Evolutionary conservation across 2,329 filamentous ascomycete genomes (phyloP).

Genomic region (Chaetomiaceae sp.): DNA sequence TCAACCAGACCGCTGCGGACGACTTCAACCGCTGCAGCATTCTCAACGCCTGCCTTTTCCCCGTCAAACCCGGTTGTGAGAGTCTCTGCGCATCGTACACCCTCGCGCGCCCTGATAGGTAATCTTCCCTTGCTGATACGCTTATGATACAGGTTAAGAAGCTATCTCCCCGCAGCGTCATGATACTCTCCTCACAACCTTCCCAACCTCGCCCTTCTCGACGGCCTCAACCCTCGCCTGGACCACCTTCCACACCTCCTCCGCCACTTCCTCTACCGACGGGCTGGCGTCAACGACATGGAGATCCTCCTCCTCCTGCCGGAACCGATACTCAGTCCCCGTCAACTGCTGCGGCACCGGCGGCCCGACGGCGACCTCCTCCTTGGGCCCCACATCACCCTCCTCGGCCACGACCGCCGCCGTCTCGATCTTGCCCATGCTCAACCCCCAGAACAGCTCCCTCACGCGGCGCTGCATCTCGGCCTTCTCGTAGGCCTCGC

Average conservation of each 20-base stretch:
- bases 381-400: slow-evolving; percentile 11
- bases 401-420: slow-evolving; percentile 23
- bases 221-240: slow-evolving; percentile 44
- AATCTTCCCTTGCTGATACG: neutral
- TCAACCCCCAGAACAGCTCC: slow-evolving; percentile 62
- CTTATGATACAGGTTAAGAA: neutral
- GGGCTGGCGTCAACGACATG: slow-evolving; percentile 51
- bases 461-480: slow-evolving; percentile 78
- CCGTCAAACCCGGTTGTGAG: neutral
- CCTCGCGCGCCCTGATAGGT: no score
- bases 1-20: slow-evolving; percentile 1
- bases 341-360: slow-evolving; percentile 20
- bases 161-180: no score
- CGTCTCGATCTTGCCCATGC: slow-evolving; percentile 41
- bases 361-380: slow-evolving; percentile 19
- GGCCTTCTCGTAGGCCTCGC: slow-evolving; percentile 81
- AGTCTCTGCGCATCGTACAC: neutral
- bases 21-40: slow-evolving; percentile 10
- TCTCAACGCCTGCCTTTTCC: neutral
- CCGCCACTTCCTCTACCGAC: slow-evolving; percentile 52
- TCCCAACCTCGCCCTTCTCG: slow-evolving; percentile 46
- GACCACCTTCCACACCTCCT: slow-evolving; percentile 52
- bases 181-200: slow-evolving; percentile 40
- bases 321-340: slow-evolving; percentile 34
- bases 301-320: slow-evolving; percentile 50